Evolutionary conservation across 495 filamentous ascomycete genomes (phyloP).

Genomic region (Lichina pygmaea): DNA sequence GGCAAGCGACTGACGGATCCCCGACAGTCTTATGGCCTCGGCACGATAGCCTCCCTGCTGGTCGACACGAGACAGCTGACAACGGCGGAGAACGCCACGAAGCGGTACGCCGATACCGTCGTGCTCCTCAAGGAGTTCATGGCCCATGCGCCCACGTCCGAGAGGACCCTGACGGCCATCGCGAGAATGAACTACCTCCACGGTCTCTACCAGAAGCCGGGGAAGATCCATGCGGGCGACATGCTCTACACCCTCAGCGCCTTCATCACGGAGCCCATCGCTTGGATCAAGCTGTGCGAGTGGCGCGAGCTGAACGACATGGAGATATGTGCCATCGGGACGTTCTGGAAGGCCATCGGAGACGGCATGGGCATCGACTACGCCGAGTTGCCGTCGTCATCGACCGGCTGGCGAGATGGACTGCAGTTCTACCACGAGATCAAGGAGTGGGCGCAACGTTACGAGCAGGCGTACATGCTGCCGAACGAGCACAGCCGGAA

Average conservation of each 20-base stretch:
- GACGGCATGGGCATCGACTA: constrained; percentile 34
- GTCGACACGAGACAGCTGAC: constrained; percentile 31
- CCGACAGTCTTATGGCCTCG: constrained; percentile 35
- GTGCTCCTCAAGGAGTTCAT: constrained; percentile 29
- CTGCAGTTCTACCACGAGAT: constrained; percentile 40
- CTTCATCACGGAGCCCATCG: constrained; percentile 29
- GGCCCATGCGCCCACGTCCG: constrained; percentile 18
- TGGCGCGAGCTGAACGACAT: constrained; percentile 34
- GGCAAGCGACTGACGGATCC: too few relatives aligned
- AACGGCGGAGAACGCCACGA: constrained; percentile 20
- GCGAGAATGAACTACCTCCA: constrained; percentile 44
- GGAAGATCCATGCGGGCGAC: constrained; percentile 34
- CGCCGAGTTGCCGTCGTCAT: constrained; percentile 9
- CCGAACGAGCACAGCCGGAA: constrained; percentile 24
- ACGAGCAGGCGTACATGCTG: constrained; percentile 30
- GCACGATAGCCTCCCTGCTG: constrained; percentile 29
- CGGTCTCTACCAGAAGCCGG: constrained; percentile 24
- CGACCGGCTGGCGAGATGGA: constrained; percentile 27
- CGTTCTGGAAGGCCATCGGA: constrained; percentile 36
- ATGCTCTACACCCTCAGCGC: constrained; percentile 40
- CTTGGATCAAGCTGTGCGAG: constrained; percentile 30
- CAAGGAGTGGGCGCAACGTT: constrained; percentile 25
- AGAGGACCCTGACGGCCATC: constrained; percentile 22
- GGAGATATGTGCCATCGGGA: constrained; percentile 36
- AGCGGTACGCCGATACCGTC: constrained; percentile 37